Conservation (phyloP, 139 green algal genomes). For the Klebsormidium nitens region DNA sequence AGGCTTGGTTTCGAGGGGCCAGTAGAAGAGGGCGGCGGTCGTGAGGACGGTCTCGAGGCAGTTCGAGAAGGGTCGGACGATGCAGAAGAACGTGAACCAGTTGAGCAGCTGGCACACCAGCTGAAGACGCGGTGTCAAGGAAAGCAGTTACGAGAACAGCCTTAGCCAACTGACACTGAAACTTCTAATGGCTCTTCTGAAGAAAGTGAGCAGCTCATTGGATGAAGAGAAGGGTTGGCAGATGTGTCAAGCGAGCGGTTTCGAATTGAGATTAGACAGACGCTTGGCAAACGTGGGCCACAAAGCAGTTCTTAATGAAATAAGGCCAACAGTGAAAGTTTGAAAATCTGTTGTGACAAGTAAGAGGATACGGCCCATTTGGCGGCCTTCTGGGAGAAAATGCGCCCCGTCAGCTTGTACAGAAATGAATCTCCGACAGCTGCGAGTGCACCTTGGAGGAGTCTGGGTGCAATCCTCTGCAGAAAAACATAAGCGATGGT, state of each 20-base stretch:
- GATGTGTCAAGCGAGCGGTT: no score
- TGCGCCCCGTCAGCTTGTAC: constrained; percentile 21
- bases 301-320: no score
- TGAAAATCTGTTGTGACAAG: no score
- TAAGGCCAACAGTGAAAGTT: no score
- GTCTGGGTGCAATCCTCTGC: constrained; percentile 24
- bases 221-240: no score
- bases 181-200: no score
- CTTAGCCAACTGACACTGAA: no score
- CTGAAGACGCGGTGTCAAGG: no score
- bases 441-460: constrained; percentile 49
- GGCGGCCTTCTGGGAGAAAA: constrained; percentile 28
- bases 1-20: no score
- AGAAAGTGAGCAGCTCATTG: no score
- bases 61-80: constrained; percentile 60
- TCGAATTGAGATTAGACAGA: no score
- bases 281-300: neutral
- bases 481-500: neutral
- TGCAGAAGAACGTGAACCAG: constrained; percentile 70
- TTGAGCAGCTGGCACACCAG: constrained; percentile 29
- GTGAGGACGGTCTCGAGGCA: constrained; percentile 49
- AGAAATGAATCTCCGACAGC: constrained; percentile 45
- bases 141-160: no score
- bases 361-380: constrained; percentile 19
- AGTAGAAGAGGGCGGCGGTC: constrained; percentile 39